Percentiles rank a stretch among this genome's conserved stretches.
phyloP scores from a whole-genome alignment of 495 filamentous ascomycete species.

The Lasiosphaeria ovina region DNA sequence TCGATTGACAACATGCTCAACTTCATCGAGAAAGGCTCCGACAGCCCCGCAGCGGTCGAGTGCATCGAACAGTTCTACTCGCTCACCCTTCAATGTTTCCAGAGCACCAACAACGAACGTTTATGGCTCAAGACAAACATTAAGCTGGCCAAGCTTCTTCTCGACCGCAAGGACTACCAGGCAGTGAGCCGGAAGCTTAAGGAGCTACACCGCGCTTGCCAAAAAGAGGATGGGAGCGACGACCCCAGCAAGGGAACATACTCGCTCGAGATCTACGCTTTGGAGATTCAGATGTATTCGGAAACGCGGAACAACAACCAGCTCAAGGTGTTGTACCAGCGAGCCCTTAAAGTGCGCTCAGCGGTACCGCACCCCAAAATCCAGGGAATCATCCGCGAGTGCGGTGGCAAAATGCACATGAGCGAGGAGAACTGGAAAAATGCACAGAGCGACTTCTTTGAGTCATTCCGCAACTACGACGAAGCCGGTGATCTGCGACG shows the following conservation, averaged over 20 bases:
- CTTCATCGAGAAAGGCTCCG: constrained; percentile 91
- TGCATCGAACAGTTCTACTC: constrained; percentile 98
- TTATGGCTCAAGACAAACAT: constrained; percentile 99
- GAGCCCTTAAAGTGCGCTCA: constrained; percentile 84
- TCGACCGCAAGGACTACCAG: constrained; percentile 85
- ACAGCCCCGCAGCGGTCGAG: constrained; percentile 67
- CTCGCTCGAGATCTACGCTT: constrained; percentile 88
- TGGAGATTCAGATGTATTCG: constrained; percentile 98
- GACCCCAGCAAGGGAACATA: constrained; percentile 97
- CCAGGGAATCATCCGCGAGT: constrained; percentile 98
- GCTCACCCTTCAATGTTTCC: constrained; percentile 86
- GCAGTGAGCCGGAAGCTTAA: constrained; percentile 79
- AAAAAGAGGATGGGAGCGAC: constrained; percentile 82
- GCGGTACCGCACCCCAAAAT: constrained; percentile 98
- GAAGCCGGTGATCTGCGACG: constrained; percentile 94
- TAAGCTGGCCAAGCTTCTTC: constrained; percentile 86
- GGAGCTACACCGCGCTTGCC: constrained; percentile 86
- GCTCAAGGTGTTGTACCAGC: constrained; percentile 87
- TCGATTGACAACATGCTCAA: constrained; percentile 99
- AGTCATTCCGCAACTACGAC: constrained; percentile 98
- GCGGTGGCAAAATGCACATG: constrained; percentile 99
- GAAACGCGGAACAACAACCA: constrained; percentile 97
- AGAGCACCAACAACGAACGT: constrained; percentile 95
- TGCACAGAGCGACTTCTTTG: constrained; percentile 95
- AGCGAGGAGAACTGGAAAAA: constrained; percentile 99